These are phyloP conservation scores for Panellus pusillus DNA, from an alignment of 768 basidiomycete species.

Conservation along the genomic window DNA sequence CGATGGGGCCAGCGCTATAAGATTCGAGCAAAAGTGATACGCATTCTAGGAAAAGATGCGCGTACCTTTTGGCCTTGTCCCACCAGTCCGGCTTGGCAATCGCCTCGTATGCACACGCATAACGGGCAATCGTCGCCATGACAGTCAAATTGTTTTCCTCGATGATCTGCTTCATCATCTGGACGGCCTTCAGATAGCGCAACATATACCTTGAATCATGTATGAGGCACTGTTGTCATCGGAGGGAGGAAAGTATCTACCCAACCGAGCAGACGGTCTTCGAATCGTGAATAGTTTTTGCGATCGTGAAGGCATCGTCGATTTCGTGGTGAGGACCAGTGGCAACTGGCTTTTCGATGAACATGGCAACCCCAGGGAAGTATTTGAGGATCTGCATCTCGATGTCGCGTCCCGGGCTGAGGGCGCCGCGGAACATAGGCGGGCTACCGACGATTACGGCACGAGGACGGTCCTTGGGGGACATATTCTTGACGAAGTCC, in stretches of 20 bases:
- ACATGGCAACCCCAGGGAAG: conserved; percentile 87
- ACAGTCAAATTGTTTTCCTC: conserved; percentile 91
- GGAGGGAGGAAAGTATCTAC: conserved; percentile 38
- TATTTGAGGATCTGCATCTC: conserved; percentile 84
- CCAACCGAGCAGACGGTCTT: conserved; percentile 87
- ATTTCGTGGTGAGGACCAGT: conserved; percentile 75
- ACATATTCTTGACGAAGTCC: conserved; percentile 76
- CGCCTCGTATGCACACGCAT: conserved; percentile 83
- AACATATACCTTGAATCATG: conserved; percentile 74
- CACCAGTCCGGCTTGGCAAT: conserved; percentile 89
- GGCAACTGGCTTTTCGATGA: conserved; percentile 91
- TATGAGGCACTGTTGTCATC: not conserved
- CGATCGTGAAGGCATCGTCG: conserved; percentile 66
- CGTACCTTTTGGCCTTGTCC: conserved; percentile 83
- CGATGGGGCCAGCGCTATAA: conserved; percentile 71
- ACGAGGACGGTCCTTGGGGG: conserved; percentile 64
- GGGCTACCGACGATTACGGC: conserved; percentile 89
- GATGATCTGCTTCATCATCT: conserved; percentile 96
- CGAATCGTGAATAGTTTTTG: conserved; percentile 66
- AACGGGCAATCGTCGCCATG: conserved; percentile 95
- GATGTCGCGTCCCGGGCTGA: conserved; percentile 74
- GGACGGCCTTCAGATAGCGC: conserved; percentile 89
- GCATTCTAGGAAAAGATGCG: conserved; percentile 1
- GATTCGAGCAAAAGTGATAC: conserved; percentile 1
- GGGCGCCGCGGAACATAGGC: conserved; percentile 89